Evolutionary conservation across 805 yeast species (phyloP).

Genomic region (Brettanomyces sp.): DNA sequence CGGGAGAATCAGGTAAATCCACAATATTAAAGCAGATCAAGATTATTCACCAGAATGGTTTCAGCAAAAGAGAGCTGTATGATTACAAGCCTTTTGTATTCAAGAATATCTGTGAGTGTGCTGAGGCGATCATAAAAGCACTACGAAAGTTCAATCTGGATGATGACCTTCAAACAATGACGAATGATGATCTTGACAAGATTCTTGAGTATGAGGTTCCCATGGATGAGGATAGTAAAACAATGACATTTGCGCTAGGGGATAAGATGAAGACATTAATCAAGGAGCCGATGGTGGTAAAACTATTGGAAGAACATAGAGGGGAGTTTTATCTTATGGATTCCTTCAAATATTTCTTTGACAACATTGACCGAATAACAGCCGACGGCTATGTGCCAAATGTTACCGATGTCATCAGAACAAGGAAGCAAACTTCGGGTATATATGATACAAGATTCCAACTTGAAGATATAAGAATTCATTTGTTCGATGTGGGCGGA

Average conservation of each 20-base stretch:
- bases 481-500: constrained; percentile 84
- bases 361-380: constrained; percentile 54
- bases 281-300: constrained; percentile 46
- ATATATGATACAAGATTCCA: constrained; percentile 75
- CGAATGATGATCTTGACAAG: constrained; percentile 30
- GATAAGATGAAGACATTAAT: constrained; percentile 43
- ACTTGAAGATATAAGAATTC: constrained; percentile 58
- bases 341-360: constrained; percentile 71
- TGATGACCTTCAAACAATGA: constrained; percentile 23
- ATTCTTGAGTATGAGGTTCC: constrained; percentile 39
- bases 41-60: constrained; percentile 66
- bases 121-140: constrained; percentile 61
- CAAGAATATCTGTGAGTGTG: constrained; percentile 69
- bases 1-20: constrained; percentile 83
- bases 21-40: constrained; percentile 79
- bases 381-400: constrained; percentile 57
- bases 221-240: constrained; percentile 40
- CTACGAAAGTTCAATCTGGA: constrained; percentile 41
- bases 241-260: constrained; percentile 37
- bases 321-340: constrained; percentile 77
- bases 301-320: constrained; percentile 48
- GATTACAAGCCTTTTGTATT: constrained; percentile 75
- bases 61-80: constrained; percentile 56
- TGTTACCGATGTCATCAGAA: constrained; percentile 70
- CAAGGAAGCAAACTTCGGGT: constrained; percentile 90